Conservation (phyloP, 2,329 filamentous ascomycete species). For the Fusarium sp. region DNA sequence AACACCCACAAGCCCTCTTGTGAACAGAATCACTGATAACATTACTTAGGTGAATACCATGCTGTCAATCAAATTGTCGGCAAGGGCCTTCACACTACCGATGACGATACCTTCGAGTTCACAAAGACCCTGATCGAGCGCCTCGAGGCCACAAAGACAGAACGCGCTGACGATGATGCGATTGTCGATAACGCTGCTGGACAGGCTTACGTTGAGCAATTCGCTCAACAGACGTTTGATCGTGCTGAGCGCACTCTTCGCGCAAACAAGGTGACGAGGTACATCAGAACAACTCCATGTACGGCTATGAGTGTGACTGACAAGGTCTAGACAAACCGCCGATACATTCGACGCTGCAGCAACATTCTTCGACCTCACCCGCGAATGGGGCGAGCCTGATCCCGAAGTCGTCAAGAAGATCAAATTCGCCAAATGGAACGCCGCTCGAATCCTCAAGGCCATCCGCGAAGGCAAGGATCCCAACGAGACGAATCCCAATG, state of each 20-base stretch:
- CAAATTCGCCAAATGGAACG: conserved; percentile 97
- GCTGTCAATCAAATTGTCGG: conserved; percentile 92
- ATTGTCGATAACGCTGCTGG: conserved; percentile 87
- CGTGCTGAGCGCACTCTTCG: conserved; percentile 85
- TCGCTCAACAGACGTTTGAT: conserved; percentile 88
- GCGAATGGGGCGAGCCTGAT: conserved; percentile 84
- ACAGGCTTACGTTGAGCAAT: conserved; percentile 93
- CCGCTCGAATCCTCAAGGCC: conserved; percentile 88
- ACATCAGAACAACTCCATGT: conserved; percentile 27
- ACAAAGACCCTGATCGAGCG: conserved; percentile 90
- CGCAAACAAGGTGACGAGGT: conserved; percentile 86
- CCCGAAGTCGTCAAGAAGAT: conserved; percentile 85
- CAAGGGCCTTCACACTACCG: conserved; percentile 80
- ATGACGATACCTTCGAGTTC: conserved; percentile 83
- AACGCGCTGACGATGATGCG: conserved; percentile 82
- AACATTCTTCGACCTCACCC: conserved; percentile 89
- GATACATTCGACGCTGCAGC: conserved; percentile 94
- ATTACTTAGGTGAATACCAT: conserved; percentile 81
- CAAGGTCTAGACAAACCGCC: conserved; percentile 79
- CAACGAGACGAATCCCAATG: conserved; percentile 87
- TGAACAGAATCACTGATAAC: neutral
- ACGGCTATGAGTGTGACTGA: neutral
- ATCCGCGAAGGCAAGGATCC: conserved; percentile 92
- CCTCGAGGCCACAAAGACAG: conserved; percentile 73
- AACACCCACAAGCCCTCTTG: neutral